Evolutionary conservation across 352 stramenopile species (phyloP).

Genomic region (Blastocystis hominis): DNA sequence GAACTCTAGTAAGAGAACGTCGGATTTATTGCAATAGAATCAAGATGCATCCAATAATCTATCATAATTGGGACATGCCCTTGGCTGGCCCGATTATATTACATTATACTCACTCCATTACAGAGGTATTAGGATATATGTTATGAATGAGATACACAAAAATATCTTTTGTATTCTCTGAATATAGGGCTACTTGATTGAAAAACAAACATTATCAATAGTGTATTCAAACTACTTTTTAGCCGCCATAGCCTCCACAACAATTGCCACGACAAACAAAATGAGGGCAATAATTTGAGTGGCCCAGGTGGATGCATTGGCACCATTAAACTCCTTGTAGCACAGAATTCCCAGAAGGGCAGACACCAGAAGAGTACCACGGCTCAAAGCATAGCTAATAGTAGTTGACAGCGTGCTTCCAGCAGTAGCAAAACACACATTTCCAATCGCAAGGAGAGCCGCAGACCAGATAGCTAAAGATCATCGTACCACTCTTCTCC

Average conservation of each 20-base stretch:
- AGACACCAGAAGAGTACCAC: slow-evolving; percentile 50
- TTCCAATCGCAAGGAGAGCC: slow-evolving; percentile 15
- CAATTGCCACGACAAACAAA: slow-evolving; percentile 29
- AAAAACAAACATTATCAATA: neutral
- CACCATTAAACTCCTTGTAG: slow-evolving; percentile 42
- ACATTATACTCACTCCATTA: neutral
- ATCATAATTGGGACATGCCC: neutral
- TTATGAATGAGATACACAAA: neutral
- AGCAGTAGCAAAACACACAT: slow-evolving; percentile 41
- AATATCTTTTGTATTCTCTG: neutral
- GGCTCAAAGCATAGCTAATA: slow-evolving; percentile 56
- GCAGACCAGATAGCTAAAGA: slow-evolving; percentile 57
- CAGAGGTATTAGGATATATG: neutral
- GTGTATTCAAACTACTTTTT: neutral
- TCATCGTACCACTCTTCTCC: neutral
- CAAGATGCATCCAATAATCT: neutral
- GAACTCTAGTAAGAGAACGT: slow-evolving; percentile 13
- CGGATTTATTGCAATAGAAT: slow-evolving; percentile 10
- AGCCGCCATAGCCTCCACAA: neutral
- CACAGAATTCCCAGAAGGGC: slow-evolving; percentile 42
- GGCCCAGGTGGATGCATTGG: slow-evolving; percentile 10
- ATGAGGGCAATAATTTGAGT: slow-evolving; percentile 10
- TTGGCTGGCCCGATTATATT: neutral
- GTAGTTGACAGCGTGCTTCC: slow-evolving; percentile 1
- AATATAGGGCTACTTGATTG: too few relatives aligned